phyloP scores from a whole-genome alignment of 805 yeast genomes.

The Ogataea paraovalis region DNA sequence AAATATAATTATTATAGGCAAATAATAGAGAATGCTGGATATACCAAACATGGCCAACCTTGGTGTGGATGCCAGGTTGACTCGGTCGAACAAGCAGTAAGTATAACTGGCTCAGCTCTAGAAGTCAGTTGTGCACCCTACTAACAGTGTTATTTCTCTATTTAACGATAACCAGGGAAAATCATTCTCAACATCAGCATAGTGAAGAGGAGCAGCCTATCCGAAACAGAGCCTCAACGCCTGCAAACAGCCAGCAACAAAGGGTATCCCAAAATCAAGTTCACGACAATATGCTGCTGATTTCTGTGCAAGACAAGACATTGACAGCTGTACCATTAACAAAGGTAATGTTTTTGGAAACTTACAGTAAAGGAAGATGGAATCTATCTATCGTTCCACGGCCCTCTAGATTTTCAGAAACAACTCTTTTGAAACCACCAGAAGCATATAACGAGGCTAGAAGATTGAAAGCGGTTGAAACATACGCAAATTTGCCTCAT shows the following conservation, averaged over 20 bases:
- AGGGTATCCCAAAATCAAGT: neutral
- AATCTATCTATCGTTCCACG: constrained; percentile 50
- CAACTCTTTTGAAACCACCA: constrained; percentile 57
- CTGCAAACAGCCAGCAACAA: neutral
- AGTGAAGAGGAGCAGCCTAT: neutral
- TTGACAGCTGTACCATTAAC: constrained; percentile 37
- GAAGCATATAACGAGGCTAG: constrained; percentile 46
- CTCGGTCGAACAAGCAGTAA: neutral
- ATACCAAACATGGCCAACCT: neutral
- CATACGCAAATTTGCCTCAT: constrained; percentile 37
- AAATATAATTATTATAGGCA: neutral
- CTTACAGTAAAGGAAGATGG: constrained; percentile 53
- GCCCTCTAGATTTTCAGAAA: constrained; percentile 48
- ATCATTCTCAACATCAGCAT: too few relatives aligned
- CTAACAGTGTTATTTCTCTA: too few relatives aligned
- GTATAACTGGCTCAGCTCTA: too few relatives aligned
- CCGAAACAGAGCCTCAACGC: neutral
- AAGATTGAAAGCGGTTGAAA: constrained; percentile 42
- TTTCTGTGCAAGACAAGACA: constrained; percentile 13
- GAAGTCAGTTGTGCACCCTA: too few relatives aligned
- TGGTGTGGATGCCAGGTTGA: neutral
- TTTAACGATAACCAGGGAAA: too few relatives aligned
- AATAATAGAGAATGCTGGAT: neutral
- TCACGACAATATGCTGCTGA: constrained; percentile 1
- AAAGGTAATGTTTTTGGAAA: constrained; percentile 51